Conservation (phyloP, 2,329 filamentous ascomycete species). For the Fusarium sp. region DNA sequence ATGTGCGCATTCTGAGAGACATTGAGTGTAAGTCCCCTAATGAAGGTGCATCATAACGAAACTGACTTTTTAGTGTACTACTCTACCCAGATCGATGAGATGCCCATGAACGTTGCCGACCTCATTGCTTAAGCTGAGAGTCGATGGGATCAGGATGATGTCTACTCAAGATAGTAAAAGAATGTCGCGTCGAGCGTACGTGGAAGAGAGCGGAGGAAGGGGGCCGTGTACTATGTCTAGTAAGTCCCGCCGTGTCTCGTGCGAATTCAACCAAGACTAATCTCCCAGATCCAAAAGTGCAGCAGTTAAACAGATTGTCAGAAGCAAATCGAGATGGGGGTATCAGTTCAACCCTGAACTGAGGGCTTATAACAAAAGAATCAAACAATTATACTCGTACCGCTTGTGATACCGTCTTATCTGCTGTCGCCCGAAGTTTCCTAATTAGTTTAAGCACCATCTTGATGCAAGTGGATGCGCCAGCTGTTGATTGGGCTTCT, state of each 20-base stretch:
- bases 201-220: conserved; percentile 50
- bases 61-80: conserved; percentile 79
- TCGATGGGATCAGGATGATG: background rate
- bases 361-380: conserved; percentile 9
- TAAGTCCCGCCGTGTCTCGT: conserved; percentile 28
- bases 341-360: conserved; percentile 8
- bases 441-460: conserved; percentile 27
- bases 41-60: background rate
- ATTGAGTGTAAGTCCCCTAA: conserved; percentile 81
- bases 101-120: conserved; percentile 93
- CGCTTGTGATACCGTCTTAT: conserved; percentile 7
- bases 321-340: conserved; percentile 3
- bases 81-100: conserved; percentile 97
- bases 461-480: conserved; percentile 4
- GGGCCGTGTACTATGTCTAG: conserved; percentile 45
- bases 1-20: conserved; percentile 96
- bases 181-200: conserved; percentile 36
- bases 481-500: background rate
- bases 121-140: conserved; percentile 62
- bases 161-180: conserved; percentile 2
- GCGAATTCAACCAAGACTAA: conserved; percentile 1
- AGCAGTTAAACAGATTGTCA: conserved; percentile 27
- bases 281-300: conserved; percentile 8
- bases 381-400: conserved; percentile 14
- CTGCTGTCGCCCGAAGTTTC: conserved; percentile 29